A percentile compares a stretch with the other conserved stretches of the same genome.
These are phyloP conservation scores for Metschnikowia henanensis DNA, from an alignment of 805 yeast species.

Conservation along the genomic window DNA sequence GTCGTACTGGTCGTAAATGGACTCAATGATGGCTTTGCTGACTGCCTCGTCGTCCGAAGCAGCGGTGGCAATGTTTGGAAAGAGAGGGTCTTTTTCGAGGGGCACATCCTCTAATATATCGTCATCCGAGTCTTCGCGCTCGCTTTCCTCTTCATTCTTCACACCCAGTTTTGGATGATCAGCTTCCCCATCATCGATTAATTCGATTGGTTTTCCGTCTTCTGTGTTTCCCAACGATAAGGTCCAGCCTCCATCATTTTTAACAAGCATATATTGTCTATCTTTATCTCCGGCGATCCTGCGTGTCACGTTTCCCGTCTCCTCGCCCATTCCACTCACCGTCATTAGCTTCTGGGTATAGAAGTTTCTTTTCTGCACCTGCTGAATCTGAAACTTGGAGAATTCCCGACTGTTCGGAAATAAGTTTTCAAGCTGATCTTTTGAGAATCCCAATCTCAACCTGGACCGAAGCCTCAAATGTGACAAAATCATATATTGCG, in stretches of 20 bases:
- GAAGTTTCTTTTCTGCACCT: constrained; percentile 89
- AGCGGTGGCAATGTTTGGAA: neutral
- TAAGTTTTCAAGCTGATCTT: constrained; percentile 78
- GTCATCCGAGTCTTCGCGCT: constrained; percentile 18
- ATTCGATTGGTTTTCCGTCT: constrained; percentile 47
- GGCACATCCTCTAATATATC: constrained; percentile 27
- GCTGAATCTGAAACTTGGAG: constrained; percentile 87
- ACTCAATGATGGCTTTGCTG: constrained; percentile 34
- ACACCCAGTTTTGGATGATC: neutral
- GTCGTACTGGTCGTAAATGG: constrained; percentile 34
- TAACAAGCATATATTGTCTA: constrained; percentile 68
- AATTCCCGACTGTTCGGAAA: constrained; percentile 89
- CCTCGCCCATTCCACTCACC: constrained; percentile 74
- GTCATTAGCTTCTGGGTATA: constrained; percentile 86
- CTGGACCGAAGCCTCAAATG: constrained; percentile 82
- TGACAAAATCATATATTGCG: constrained; percentile 86
- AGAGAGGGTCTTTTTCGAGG: constrained; percentile 8
- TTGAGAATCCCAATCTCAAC: constrained; percentile 91
- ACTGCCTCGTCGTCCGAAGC: constrained; percentile 25
- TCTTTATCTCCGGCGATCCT: constrained; percentile 85
- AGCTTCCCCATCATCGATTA: constrained; percentile 44
- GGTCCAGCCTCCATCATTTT: constrained; percentile 84
- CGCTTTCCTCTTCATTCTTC: neutral
- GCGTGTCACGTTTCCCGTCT: constrained; percentile 42
- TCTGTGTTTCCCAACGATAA: constrained; percentile 51